Percentiles rank a stretch among this genome's conserved stretches.
Conservation (phyloP, 2,329 filamentous ascomycete species). For the Lachnellula hyalina region DNA sequence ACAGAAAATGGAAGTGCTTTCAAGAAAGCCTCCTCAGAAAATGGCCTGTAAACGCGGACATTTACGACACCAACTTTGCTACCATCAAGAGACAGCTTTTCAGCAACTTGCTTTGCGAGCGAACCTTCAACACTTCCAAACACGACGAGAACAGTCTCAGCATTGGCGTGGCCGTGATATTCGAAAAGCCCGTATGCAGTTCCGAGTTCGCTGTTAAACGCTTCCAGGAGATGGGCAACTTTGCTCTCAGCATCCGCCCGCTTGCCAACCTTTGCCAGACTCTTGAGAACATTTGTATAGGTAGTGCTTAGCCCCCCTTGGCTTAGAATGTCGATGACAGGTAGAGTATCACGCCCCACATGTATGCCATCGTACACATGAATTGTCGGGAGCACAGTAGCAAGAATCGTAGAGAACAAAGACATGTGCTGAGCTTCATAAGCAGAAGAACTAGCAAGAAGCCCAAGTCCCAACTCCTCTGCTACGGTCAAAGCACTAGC, state of each 20-base stretch:
- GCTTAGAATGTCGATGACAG: constrained; percentile 76
- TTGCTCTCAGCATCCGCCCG: constrained; percentile 70
- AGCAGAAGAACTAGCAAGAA: constrained; percentile 78
- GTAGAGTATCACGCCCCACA: constrained; percentile 74
- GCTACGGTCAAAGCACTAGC: constrained; percentile 71
- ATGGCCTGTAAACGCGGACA: constrained; percentile 90
- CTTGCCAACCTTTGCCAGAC: constrained; percentile 57
- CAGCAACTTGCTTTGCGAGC: constrained; percentile 74
- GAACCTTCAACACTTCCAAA: constrained; percentile 92
- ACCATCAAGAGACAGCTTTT: constrained; percentile 65
- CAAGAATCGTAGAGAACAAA: constrained; percentile 76
- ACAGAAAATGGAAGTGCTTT: constrained; percentile 70
- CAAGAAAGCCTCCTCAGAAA: constrained; percentile 91
- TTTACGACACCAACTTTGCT: constrained; percentile 81
- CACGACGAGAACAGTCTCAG: constrained; percentile 80
- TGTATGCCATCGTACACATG: constrained; percentile 86
- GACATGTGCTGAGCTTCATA: constrained; percentile 96
- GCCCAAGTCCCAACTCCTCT: constrained; percentile 83
- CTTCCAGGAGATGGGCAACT: constrained; percentile 62
- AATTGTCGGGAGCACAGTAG: constrained; percentile 72
- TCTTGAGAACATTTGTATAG: constrained; percentile 62
- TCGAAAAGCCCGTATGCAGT: constrained; percentile 92
- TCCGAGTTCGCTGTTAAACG: constrained; percentile 85
- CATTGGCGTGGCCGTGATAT: constrained; percentile 76
- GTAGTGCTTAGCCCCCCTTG: constrained; percentile 62